Percentiles rank a stretch among this genome's conserved stretches.
phyloP scores from a whole-genome alignment of 495 filamentous ascomycete species.

The Aspergillus haitiensis region DNA sequence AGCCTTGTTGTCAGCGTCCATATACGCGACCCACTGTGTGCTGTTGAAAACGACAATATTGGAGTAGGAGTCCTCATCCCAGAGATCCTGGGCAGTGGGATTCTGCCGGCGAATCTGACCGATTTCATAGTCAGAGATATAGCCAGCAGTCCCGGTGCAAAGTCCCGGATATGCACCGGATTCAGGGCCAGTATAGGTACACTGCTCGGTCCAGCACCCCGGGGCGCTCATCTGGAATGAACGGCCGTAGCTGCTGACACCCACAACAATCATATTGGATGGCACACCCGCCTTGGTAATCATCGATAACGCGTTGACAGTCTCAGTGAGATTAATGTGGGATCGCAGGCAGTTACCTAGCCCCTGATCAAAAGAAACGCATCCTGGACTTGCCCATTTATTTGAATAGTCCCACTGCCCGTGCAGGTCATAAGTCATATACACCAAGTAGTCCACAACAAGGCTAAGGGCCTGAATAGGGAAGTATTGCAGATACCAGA shows the following conservation, averaged over 20 bases:
- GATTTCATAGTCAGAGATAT: neutral
- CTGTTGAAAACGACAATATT: slow-evolving; percentile 3
- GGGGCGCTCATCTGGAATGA: neutral
- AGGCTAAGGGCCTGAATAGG: slow-evolving; percentile 26
- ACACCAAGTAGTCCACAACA: slow-evolving; percentile 34
- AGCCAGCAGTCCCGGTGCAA: neutral
- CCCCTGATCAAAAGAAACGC: slow-evolving; percentile 10
- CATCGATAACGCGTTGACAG: slow-evolving; percentile 28
- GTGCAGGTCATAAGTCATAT: slow-evolving; percentile 41
- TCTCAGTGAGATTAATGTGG: slow-evolving; percentile 48
- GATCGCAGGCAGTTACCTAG: slow-evolving; percentile 39
- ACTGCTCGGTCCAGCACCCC: neutral
- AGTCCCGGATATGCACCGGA: neutral
- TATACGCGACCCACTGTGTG: slow-evolving; percentile 43
- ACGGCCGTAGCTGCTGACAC: neutral
- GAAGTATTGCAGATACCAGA: slow-evolving; percentile 36
- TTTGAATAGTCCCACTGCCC: slow-evolving; percentile 35
- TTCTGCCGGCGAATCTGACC: neutral
- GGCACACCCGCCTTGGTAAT: neutral
- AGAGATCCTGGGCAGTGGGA: neutral
- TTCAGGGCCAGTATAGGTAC: slow-evolving; percentile 1
- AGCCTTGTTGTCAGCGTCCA: slow-evolving; percentile 31
- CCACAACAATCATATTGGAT: slow-evolving; percentile 1
- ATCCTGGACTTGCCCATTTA: slow-evolving; percentile 27
- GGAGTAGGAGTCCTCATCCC: neutral